Percentiles rank a stretch among this genome's conserved stretches.
Conservation (phyloP, 208 protist species). For the Leishmania lainsoni region DNA sequence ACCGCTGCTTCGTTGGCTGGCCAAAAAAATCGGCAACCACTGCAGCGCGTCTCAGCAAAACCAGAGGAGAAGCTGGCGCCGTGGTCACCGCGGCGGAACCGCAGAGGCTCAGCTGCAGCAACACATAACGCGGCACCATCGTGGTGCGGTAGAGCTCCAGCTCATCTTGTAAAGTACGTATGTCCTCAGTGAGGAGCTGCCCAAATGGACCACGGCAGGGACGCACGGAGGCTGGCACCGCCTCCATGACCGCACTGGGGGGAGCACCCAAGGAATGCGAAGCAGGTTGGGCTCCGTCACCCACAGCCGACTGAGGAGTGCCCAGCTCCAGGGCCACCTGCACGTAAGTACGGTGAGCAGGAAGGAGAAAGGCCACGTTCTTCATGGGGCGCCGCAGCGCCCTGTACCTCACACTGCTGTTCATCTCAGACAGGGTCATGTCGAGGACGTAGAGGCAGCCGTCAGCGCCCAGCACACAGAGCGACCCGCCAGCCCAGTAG, state of each 20-base stretch:
- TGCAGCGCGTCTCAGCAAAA: slow-evolving; percentile 36
- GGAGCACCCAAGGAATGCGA: not conserved
- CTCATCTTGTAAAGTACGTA: slow-evolving; percentile 62
- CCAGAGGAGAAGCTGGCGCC: not conserved
- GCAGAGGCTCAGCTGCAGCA: slow-evolving; percentile 18
- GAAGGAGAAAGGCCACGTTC: slow-evolving; percentile 74
- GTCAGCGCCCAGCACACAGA: slow-evolving; percentile 55
- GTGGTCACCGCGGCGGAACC: not conserved
- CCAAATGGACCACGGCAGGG: slow-evolving; percentile 84
- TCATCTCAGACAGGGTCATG: slow-evolving; percentile 47
- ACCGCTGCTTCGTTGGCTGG: slow-evolving; percentile 63
- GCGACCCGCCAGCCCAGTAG: slow-evolving; percentile 48
- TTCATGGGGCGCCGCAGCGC: slow-evolving; percentile 71
- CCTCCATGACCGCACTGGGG: slow-evolving; percentile 51
- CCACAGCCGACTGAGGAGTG: not conserved
- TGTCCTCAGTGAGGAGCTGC: slow-evolving; percentile 58
- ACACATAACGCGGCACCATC: slow-evolving; percentile 64
- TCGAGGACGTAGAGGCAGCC: slow-evolving; percentile 68
- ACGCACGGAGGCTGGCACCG: slow-evolving; percentile 27
- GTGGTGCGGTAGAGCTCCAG: slow-evolving; percentile 73
- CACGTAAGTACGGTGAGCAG: slow-evolving; percentile 70
- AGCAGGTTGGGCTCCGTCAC: not conserved
- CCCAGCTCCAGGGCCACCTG: slow-evolving; percentile 47
- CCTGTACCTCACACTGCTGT: slow-evolving; percentile 65
- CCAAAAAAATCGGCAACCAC: slow-evolving; percentile 61